Conservation (phyloP, 495 filamentous ascomycete genomes). For the Trichoderma asperelloides region DNA sequence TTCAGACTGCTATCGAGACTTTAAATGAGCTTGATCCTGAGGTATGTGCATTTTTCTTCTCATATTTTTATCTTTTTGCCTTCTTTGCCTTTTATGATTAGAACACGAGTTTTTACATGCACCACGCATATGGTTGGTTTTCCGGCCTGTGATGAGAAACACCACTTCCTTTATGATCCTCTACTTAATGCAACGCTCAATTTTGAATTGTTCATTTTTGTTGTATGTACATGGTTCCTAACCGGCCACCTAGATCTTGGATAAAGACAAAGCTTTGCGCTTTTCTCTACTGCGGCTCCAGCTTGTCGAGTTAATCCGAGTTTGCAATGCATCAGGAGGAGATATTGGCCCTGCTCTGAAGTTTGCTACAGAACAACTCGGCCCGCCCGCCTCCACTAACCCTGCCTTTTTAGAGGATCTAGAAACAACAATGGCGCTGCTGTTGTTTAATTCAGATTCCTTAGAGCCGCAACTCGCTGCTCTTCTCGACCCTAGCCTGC, state of each 20-base stretch:
- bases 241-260: conserved; percentile 59
- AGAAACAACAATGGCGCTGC: conserved; percentile 83
- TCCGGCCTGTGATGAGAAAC: conserved; percentile 84
- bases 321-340: conserved; percentile 54
- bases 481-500: conserved; percentile 72
- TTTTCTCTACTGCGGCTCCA: conserved; percentile 86
- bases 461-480: conserved; percentile 66
- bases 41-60: conserved; percentile 46
- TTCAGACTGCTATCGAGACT: conserved; percentile 72
- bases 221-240: neutral
- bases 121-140: conserved; percentile 86
- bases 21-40: conserved; percentile 87
- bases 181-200: neutral
- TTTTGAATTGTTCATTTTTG: neutral
- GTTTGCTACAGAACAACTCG: conserved; percentile 81
- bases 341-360: conserved; percentile 76
- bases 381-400: conserved; percentile 76
- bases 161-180: conserved; percentile 26
- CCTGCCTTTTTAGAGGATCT: conserved; percentile 76
- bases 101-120: conserved; percentile 81
- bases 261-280: conserved; percentile 73
- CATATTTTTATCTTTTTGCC: conserved; percentile 11
- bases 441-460: conserved; percentile 69
- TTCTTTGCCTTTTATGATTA: conserved; percentile 60
- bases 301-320: conserved; percentile 84